These are phyloP conservation scores for Botrytis fragariae DNA, from an alignment of 2,329 filamentous ascomycete species.

Conservation along the genomic window DNA sequence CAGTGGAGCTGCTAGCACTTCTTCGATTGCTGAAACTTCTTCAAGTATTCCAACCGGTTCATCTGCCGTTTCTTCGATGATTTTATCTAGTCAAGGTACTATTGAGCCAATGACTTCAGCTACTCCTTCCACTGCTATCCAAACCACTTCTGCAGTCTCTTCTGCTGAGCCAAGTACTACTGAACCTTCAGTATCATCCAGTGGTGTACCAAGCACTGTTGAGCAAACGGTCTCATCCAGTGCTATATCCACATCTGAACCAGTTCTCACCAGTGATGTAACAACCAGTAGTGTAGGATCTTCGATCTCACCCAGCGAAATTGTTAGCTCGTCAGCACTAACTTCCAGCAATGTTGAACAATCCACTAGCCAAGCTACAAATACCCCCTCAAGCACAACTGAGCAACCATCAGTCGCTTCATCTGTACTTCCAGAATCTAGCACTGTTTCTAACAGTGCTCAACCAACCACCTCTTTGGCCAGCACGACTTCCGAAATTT, in stretches of 20 bases:
- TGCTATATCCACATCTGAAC: neutral
- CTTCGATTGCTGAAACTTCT: neutral
- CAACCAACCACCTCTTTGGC: neutral
- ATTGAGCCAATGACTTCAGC: neutral
- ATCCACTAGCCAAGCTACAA: neutral
- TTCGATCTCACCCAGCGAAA: neutral
- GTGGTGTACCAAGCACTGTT: neutral
- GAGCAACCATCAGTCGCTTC: neutral
- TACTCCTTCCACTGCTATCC: neutral
- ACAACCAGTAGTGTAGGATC: neutral
- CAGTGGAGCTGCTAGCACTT: neutral
- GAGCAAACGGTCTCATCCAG: neutral
- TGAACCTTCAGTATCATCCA: neutral
- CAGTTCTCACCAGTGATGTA: neutral
- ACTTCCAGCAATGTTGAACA: neutral
- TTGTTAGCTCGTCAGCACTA: neutral
- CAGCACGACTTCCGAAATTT: neutral
- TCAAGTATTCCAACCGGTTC: neutral
- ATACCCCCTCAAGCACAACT: neutral
- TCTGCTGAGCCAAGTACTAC: neutral
- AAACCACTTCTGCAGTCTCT: neutral
- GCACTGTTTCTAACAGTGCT: neutral
- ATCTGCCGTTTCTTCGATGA: neutral
- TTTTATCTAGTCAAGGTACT: neutral
- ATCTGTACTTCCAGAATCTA: neutral